Evolutionary conservation across 352 stramenopile species (phyloP), one percentile per base, ranked within the genome.

Genomic region (Phytopythium montanum): DNA sequence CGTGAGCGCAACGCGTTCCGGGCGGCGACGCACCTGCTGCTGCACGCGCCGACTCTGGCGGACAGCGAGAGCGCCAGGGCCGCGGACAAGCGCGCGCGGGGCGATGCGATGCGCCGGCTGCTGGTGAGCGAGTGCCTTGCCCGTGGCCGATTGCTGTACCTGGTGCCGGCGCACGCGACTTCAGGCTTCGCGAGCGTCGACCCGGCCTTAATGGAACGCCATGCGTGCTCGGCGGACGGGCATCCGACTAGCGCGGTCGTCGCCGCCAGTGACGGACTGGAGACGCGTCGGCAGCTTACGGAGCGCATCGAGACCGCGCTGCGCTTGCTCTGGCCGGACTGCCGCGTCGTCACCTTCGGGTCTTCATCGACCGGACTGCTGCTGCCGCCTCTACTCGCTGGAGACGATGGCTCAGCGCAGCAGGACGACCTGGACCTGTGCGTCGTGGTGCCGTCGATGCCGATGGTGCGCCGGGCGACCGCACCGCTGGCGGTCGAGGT

Each of bases 371-470:
- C 82, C 7, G 68, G 67, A 0, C 49, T 92, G 41, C 59, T 87
- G 13, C 45, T 65, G 5, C 36, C 51, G 16, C 36, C 51, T n/a
- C n/a, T n/a, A 7, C 6, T 13, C 5, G 21, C 36, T 9, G 42
- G 29, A 3, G 25, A 54, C 12, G 41, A 60, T 0, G 2, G 5
- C 5, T 13, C 21, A 9, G 53, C 36, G 13, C 59, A 60, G 23
- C 19, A 62, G 12, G 69, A 81, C 45, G 85, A 94, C 48, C 66
- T 94, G 53, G 82, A 94, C 70, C 64, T 94, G 33, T 92, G 81
- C 46, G 85, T 73, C 18, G 31, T 94, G 39, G 59, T 91, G 42
- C 82, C 82, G 26, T 92, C 83, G 10, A 68, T 53, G 10, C 59
- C 68, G 5, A 53, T 70, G 25, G 82, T 84, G 23, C 72, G 73